Evolutionary conservation across 352 stramenopile genomes (phyloP).

Genomic region (Phytophthora cactorum): DNA sequence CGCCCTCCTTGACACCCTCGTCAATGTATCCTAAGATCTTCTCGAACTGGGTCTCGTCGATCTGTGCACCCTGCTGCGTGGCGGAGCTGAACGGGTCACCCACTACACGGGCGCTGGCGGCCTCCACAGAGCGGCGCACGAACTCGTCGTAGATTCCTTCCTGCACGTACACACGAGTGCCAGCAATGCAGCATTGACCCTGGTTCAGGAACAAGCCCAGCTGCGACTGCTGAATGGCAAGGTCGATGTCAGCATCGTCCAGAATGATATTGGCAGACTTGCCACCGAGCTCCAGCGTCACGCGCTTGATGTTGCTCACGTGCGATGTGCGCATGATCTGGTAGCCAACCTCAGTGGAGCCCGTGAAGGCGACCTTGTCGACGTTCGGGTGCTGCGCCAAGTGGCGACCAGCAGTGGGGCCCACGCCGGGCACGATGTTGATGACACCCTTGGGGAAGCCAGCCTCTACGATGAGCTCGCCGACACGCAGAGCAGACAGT

Average conservation of each 20-base stretch:
- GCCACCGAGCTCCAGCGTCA: constrained; percentile 81
- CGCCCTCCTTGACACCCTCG: constrained; percentile 84
- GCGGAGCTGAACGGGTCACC: constrained; percentile 54
- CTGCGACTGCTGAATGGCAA: constrained; percentile 54
- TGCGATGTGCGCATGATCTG: constrained; percentile 69
- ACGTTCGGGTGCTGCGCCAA: constrained; percentile 60
- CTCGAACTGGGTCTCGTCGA: constrained; percentile 75
- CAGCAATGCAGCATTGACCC: constrained; percentile 90
- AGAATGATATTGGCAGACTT: constrained; percentile 85
- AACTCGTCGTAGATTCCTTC: constrained; percentile 91
- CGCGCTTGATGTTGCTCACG: constrained; percentile 74
- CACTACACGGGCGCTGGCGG: constrained; percentile 55
- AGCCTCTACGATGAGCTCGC: constrained; percentile 82
- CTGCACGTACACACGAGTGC: constrained; percentile 90
- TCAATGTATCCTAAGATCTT: constrained; percentile 89
- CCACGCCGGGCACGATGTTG: constrained; percentile 80
- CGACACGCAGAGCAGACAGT: constrained; percentile 91
- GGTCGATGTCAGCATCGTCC: constrained; percentile 71
- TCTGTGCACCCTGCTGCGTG: constrained; percentile 65
- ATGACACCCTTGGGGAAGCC: constrained; percentile 84
- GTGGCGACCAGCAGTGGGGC: constrained; percentile 48
- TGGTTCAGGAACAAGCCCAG: constrained; percentile 85
- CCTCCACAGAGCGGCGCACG: constrained; percentile 58
- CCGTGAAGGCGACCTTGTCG: constrained; percentile 88
- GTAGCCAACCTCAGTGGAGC: constrained; percentile 65